Evolutionary conservation across 495 filamentous ascomycete species (phyloP).

Genomic region (Copromyces sp.): DNA sequence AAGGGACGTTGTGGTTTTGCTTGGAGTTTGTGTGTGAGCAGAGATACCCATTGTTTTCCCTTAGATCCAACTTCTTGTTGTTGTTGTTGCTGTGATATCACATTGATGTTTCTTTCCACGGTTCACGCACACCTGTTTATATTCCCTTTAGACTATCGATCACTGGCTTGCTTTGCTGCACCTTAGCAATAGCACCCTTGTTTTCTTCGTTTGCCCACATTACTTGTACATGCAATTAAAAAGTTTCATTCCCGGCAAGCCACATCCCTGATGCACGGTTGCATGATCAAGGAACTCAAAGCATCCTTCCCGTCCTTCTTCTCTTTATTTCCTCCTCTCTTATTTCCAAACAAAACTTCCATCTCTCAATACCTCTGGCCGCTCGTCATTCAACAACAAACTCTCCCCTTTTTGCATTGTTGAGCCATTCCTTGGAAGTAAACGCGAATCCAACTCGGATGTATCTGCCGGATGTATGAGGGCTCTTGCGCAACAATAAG

Average conservation of each 20-base stretch:
- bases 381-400: not conserved
- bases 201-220: no score
- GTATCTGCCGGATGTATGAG: not conserved
- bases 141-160: not conserved
- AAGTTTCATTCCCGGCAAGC: no score
- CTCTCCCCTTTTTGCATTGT: not conserved
- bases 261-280: no score
- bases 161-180: no score
- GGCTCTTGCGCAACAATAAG: not conserved
- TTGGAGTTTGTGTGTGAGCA: not conserved
- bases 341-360: not conserved
- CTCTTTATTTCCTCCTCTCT: not conserved
- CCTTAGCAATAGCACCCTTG: no score
- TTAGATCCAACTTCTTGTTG: not conserved
- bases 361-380: not conserved
- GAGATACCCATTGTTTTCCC: not conserved
- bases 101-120: not conserved
- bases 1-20: not conserved
- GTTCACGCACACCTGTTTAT: not conserved
- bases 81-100: not conserved
- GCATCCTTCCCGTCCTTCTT: no score
- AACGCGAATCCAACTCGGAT: not conserved
- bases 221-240: no score
- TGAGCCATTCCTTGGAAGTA: accelerated
- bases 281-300: no score